Conservation (phyloP, 2,329 filamentous ascomycete species). For the Scytalidium sp. region DNA sequence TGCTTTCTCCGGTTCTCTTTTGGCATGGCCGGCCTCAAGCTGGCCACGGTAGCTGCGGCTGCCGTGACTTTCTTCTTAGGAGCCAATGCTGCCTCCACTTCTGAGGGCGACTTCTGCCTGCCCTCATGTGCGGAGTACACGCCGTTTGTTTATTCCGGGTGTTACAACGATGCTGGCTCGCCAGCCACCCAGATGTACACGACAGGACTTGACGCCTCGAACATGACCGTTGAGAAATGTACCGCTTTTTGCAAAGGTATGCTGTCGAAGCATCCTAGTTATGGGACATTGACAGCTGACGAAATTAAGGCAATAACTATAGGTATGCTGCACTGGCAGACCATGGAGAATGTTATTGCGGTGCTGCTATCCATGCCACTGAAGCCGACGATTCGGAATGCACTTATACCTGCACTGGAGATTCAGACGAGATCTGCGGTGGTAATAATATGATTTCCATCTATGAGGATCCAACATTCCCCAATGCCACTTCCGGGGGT, state of each 20-base stretch:
- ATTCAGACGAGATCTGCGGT: neutral
- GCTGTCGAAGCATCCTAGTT: neutral
- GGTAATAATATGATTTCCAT: slow-evolving; percentile 20
- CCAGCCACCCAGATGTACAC: slow-evolving; percentile 26
- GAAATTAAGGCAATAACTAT: slow-evolving; percentile 26
- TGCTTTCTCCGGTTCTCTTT: neutral
- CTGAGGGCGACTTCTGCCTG: slow-evolving; percentile 12
- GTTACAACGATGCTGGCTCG: slow-evolving; percentile 25
- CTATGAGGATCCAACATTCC: slow-evolving; percentile 33
- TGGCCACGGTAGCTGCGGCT: slow-evolving; percentile 18
- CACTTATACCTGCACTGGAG: neutral
- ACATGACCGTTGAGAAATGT: slow-evolving; percentile 32
- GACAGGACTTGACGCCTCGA: slow-evolving; percentile 22
- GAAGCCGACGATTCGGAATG: slow-evolving; percentile 21
- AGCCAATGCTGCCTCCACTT: slow-evolving; percentile 14
- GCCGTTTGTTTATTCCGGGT: slow-evolving; percentile 31
- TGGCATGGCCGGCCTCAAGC: slow-evolving; percentile 16
- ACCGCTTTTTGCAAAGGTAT: slow-evolving; percentile 33
- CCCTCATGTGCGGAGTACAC: slow-evolving; percentile 28
- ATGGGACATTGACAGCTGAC: slow-evolving; percentile 1
- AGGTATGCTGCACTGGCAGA: slow-evolving; percentile 32
- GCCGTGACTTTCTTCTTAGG: slow-evolving; percentile 16
- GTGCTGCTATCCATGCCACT: slow-evolving; percentile 27
- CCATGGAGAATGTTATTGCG: slow-evolving; percentile 28
- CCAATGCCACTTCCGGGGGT: slow-evolving; percentile 19